Base-by-base conservation (phyloP, 2,329 filamentous ascomycete genomes). In the Tolypocladium album region DNA sequence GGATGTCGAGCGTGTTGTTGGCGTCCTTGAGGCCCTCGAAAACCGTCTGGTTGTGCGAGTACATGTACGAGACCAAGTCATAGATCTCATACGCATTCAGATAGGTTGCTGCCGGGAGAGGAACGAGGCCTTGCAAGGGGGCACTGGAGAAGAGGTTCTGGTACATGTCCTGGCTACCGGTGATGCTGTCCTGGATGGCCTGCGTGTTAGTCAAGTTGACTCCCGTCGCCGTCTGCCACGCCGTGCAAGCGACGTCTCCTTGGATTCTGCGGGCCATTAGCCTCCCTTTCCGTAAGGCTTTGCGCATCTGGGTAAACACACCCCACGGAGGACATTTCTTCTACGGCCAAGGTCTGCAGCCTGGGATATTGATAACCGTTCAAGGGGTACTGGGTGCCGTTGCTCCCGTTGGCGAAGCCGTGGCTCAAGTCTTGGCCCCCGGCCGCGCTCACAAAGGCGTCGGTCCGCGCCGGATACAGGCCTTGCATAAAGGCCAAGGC, bases 401-500 rank as follows among this genome's bases (percentile, higher is more conserved):
- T 83, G 13, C 84, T 64, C 7, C 61, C 59, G 2, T 60, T 45
- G 5, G 59, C 59, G 40, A 68, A 65, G 52, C 72, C 67, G 43
- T 78, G 82, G 63, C 83, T 77, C 15, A 81, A 76, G 42, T 71
- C 69, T 12, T 61, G 53, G 27, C 70, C 71, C 4, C 71, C 72
- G 15, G 68, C 68, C 24, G 59, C 59, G 15, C 60, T 59, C 42
- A 65, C 64, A 42, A 74, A 76, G 0, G 67, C 64, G 12, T 67
- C 62, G 4, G 78, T 78, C 0, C 82, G 80, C 0, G 90, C 89
- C 2, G 92, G 91, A 69, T 96, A 96, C 4, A 96, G 78, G 5
- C 88, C 91, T 70, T 96, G 92, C 66, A 94, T 75, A 72, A 96
- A 95, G 0, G 87, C 90, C 58, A 83, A 77, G 40, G 89, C 90